Evolutionary conservation across 129 eudicot genomes (phyloP), one percentile per base, ranked within the genome.

Genomic region (Pseudognaphalium luteoalbum): DNA sequence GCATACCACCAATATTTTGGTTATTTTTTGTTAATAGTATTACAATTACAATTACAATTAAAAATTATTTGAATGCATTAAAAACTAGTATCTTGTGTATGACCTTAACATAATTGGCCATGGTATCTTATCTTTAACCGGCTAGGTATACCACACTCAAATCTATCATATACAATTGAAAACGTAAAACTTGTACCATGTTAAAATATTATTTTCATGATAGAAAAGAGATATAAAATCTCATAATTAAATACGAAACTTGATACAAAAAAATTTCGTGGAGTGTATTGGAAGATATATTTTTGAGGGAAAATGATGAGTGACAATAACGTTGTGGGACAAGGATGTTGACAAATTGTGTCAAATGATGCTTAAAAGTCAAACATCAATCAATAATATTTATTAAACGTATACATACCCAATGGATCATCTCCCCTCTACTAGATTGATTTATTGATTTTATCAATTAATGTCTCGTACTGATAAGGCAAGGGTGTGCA

Each of bases 261-360:
- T 68, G 14, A 41, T 4, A 41, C 1, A 22, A 42, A 28, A 51
- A 71, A 10, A 58, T 72, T 56, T 33, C 15, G 8, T 44, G n/a
- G 12, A 11, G 63, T 76, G 67, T 25, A 35, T 54, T 56, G 30
- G 29, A 37, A 66, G 80, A 76, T 67, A 61, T 9, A 37, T 14
- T 66, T 76, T 76, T 20, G 52, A 47, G 56, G 42, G 10, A 21
- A 41, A 70, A 71, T 51, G 14, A 71, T 25, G 42, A 70, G 22
- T 34, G 65, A 37, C 59, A 63, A 63, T 62, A 71, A 63, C 17
- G 21, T 62, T 63, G 77, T 71, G 82, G 52, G 52, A 47, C 54
- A 47, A 12, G 54, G 54, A 47, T 47, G 54, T 47, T 47, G 54
- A 47, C 54, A 47, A 47, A 47, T 47, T 47, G 54, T 47, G 17